These are phyloP conservation scores for Uronychia setigera DNA, from an alignment of 73 alveolate genomes.

Conservation along the genomic window DNA sequence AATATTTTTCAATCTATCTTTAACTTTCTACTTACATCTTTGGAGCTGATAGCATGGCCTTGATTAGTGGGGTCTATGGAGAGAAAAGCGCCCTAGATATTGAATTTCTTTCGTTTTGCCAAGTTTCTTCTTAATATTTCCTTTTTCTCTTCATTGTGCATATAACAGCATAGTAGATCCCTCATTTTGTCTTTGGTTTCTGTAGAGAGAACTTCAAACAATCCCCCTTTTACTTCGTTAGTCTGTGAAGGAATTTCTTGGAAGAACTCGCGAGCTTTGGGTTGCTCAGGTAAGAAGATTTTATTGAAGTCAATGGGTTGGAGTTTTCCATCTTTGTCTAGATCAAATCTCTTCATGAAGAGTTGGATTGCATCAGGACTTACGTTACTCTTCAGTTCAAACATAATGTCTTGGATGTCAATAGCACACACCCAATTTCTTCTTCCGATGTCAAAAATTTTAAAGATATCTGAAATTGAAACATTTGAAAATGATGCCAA, in stretches of 20 bases:
- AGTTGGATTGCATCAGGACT: neutral
- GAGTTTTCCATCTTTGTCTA: neutral
- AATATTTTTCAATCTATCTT: neutral
- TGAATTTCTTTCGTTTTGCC: neutral
- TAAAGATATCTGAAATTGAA: neutral
- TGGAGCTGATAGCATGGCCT: no score
- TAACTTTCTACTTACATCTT: no score
- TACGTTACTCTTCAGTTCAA: neutral
- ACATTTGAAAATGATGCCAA: neutral
- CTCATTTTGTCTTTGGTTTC: neutral
- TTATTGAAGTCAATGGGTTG: neutral
- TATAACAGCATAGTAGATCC: neutral
- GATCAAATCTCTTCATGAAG: neutral
- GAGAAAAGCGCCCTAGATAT: neutral
- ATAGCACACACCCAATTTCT: neutral
- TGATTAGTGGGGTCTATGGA: no score
- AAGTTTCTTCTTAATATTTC: neutral
- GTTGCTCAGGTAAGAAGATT: neutral
- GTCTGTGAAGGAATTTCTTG: no score
- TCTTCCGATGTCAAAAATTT: no score
- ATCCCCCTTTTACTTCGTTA: no score
- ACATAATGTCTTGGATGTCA: neutral
- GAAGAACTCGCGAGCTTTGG: no score
- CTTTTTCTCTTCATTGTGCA: neutral
- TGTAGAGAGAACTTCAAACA: neutral